Evolutionary conservation across 306 rosid species (phyloP).

Genomic region (Lathyrus tuberosus): DNA sequence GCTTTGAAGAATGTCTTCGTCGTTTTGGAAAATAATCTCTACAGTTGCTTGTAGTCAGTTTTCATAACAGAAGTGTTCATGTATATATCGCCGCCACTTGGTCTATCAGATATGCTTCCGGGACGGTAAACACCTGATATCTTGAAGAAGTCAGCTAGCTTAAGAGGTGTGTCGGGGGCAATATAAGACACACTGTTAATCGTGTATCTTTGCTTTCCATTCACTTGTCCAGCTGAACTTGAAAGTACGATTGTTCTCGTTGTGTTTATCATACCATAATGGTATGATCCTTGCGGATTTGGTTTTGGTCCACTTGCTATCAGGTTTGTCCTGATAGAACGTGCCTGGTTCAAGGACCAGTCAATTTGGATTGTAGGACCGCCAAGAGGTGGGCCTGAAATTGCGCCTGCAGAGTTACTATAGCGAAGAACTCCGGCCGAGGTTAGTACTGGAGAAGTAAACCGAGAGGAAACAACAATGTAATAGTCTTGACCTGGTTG

Average conservation of each 20-base stretch:
- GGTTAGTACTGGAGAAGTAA: conserved; percentile 61
- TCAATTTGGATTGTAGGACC: conserved; percentile 97
- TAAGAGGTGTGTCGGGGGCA: too few species aligned
- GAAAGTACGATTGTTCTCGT: conserved; percentile 65
- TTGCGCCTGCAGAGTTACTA: conserved; percentile 75
- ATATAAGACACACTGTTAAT: too few species aligned
- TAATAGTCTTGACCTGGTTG: too few species aligned
- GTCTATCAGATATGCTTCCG: too few species aligned
- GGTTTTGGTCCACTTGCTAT: too few species aligned
- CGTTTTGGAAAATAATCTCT: conserved; percentile 86
- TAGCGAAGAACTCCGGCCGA: too few species aligned
- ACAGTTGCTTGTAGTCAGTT: conserved; percentile 72
- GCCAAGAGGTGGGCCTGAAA: conserved; percentile 90
- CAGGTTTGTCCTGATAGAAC: too few species aligned
- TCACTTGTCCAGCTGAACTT: conserved; percentile 70
- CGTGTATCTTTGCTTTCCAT: conserved; percentile 83
- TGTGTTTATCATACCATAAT: conserved; percentile 75
- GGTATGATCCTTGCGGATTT: conserved; percentile 96
- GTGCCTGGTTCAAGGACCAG: too few species aligned
- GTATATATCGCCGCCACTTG: conserved; percentile 78
- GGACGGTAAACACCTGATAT: too few species aligned
- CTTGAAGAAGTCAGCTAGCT: too few species aligned
- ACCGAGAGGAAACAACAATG: too few species aligned
- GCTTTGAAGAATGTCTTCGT: conserved; percentile 80
- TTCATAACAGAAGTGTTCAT: conserved; percentile 83